Evolutionary conservation across 2,329 filamentous ascomycete genomes (phyloP), one percentile per base, ranked within the genome.

Genomic region (Claviceps sorghi): DNA sequence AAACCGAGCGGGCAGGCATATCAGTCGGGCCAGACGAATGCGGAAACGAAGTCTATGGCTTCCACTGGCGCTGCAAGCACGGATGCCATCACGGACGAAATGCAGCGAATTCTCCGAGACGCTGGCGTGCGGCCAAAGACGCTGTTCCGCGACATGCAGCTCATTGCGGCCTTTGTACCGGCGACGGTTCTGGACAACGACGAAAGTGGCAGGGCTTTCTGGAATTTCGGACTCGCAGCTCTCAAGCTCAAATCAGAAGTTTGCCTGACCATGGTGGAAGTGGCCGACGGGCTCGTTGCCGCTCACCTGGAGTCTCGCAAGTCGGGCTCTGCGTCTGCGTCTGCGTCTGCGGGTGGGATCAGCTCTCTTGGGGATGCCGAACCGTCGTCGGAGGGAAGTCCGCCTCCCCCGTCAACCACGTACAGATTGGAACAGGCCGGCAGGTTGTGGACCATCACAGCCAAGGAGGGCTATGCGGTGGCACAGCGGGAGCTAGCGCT

Each of bases 401-500:
- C 72, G 5, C 67, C 74, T 13, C 68, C 71, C 11, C 69, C 76
- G 0, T 70, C 79, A 3, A 76, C 82, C 52, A 78, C 82, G 47
- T 83, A 88, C 67, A 81, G 78, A 53, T 80, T 93, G 63, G 76
- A 81, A 44, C 88, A 96, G 64, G 91, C 89, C 0, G 90, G 86
- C 2, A 81, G 79, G 58, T 93, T 97, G 82, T 88, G 88, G 75
- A 85, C 88, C 56, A 93, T 96, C 63, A 91, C 90, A 1, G 93
- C 93, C 17, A 93, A 90, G 65, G 93, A 98, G 68, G 90, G 91
- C 41, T 67, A 66, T 46, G 78, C 89, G 0, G 86, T 87, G 13
- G 90, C 91, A 5, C 90, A 97, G 70, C 83, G 93, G 49, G 93
- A 98, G 69, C 77, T 98, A 17, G 93, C 87, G 1, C 86, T 95